Evolutionary conservation across 768 basidiomycete genomes (phyloP), one percentile per base, ranked within the genome.

Genomic region (Cantharellus anzutake): DNA sequence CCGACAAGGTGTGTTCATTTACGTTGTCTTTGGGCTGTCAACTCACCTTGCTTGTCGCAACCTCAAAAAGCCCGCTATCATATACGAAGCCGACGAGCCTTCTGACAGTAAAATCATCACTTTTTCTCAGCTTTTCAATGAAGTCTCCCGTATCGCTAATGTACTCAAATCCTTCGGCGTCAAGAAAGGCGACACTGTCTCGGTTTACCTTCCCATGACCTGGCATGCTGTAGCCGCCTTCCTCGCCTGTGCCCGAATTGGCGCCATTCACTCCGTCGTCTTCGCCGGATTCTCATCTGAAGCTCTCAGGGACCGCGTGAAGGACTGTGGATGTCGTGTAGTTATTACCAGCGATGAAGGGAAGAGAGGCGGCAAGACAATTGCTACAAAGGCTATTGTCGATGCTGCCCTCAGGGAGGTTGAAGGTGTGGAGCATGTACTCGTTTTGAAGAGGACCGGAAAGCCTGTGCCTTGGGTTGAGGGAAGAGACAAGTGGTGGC

Each of bases 241-340:
- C 82, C 84, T 99, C 60, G 94, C 94, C 3, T 98, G 94, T 69
- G 93, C 94, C 3, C 85, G 94, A 64, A 87, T 99, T 65, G 94
- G 94, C 34, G 94, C 94, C 34, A 76, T 98, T 53, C 94, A 99
- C 73, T 93, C 91, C 4, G 94, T 96, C 67, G 84, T 99, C 60
- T 99, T 99, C 64, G 94, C 94, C 53, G 94, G 94, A 3, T 99
- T 99, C 75, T 88, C 85, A 4, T 82, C 93, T 4, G 94, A 99
- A 72, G 84, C 86, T 2, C 82, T 99, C 53, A 81, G 94, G 42
- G 94, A 98, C 71, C 83, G 94, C 58, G 78, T 92, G 20, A 78
- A 81, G 51, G 94, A 99, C 70, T 96, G 94, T 72, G 77, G 78
- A 65, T 86, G 81, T 41, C 80, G 83, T 51, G 88, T 99, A n/a